phyloP scores from a whole-genome alignment of 73 alveolate genomes.

The Paramecium pentaurelia region DNA sequence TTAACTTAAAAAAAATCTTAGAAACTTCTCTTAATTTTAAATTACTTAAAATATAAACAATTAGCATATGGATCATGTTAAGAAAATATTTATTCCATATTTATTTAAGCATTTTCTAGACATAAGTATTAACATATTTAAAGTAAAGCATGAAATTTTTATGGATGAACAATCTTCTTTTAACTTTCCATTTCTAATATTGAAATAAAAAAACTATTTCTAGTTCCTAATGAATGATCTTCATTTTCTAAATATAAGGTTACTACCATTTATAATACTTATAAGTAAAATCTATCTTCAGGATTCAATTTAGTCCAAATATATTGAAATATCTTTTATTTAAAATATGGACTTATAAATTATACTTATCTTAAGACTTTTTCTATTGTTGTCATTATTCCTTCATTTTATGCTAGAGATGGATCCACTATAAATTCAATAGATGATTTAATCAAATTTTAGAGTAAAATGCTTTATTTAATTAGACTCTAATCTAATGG shows the following conservation, averaged over 20 bases:
- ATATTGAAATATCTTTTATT: neutral
- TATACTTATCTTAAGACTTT: neutral
- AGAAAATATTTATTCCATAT: neutral
- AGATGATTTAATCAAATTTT: neutral
- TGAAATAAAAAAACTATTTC: conserved; percentile 7
- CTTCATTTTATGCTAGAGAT: neutral
- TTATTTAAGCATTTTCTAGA: neutral
- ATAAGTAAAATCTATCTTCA: neutral
- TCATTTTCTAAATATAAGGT: neutral
- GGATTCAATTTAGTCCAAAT: neutral
- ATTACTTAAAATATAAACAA: neutral
- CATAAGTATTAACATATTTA: conserved; percentile 3
- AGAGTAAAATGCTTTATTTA: neutral
- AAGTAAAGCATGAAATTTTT: neutral
- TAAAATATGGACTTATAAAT: neutral
- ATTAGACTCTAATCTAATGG: neutral
- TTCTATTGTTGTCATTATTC: neutral
- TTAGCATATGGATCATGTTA: neutral
- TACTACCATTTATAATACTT: neutral
- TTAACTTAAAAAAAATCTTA: conserved; percentile 23
- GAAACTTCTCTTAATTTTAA: conserved; percentile 9
- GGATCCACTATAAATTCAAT: neutral
- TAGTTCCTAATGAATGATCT: neutral
- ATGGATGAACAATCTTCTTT: neutral
- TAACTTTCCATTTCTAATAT: neutral